Evolutionary conservation across 1,284 basidiomycete species (phyloP).

Genomic region (Malassezia arunalokei): DNA sequence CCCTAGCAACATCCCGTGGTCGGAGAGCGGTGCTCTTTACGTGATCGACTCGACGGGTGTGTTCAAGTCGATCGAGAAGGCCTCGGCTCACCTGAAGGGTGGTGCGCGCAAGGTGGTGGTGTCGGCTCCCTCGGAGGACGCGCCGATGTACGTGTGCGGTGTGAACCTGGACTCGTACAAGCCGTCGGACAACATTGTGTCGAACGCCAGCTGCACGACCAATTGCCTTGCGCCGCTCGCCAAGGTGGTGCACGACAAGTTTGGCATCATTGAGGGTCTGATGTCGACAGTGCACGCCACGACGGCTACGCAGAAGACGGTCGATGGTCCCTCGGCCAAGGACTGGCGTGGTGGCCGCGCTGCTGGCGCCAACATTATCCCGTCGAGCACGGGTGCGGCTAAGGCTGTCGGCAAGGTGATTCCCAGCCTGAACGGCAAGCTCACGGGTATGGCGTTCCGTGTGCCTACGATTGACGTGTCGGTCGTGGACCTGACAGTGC

Average conservation of each 20-base stretch:
- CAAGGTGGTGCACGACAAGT: constrained; percentile 89
- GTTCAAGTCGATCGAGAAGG: constrained; percentile 86
- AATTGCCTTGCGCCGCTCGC: constrained; percentile 91
- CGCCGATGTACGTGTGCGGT: constrained; percentile 73
- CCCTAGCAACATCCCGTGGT: constrained; percentile 77
- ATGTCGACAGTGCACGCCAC: constrained; percentile 92
- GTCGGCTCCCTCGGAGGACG: constrained; percentile 95
- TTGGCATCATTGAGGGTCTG: constrained; percentile 53
- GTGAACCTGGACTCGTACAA: constrained; percentile 94
- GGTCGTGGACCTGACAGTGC: constrained; percentile 92
- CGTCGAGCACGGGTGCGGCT: constrained; percentile 95
- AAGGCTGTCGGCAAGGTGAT: constrained; percentile 99
- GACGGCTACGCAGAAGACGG: constrained; percentile 92
- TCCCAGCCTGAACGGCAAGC: constrained; percentile 89
- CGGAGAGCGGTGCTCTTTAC: constrained; percentile 70
- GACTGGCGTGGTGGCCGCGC: constrained; percentile 77
- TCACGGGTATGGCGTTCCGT: constrained; percentile 88
- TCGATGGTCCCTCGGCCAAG: constrained; percentile 59
- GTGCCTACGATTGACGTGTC: constrained; percentile 93
- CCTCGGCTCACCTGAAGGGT: constrained; percentile 86
- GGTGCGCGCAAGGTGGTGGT: constrained; percentile 99
- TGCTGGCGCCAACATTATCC: constrained; percentile 97
- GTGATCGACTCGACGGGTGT: constrained; percentile 98
- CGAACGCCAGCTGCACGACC: constrained; percentile 98
- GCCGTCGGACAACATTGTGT: constrained; percentile 77